Percentiles rank a stretch among this genome's conserved stretches.
Conservation (phyloP, 768 basidiomycete species). For the Kwoniella newhampshirensis region DNA sequence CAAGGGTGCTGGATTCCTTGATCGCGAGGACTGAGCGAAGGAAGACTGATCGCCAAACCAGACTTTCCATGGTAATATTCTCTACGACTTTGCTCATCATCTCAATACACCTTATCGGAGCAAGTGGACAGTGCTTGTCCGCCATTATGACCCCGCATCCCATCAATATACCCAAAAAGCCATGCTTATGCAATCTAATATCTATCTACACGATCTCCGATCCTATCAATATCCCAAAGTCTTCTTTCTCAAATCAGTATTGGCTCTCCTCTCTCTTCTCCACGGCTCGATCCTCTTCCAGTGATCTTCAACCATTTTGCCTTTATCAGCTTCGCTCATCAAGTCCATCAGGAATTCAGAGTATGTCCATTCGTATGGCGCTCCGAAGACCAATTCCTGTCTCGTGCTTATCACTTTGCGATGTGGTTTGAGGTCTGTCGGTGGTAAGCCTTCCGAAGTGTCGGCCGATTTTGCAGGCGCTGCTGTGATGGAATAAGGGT, state of each 20-base stretch:
- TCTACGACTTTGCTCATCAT: too few species aligned
- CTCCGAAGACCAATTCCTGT: conserved; percentile 43
- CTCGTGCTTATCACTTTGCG: conserved; percentile 32
- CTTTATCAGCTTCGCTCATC: conserved; percentile 37
- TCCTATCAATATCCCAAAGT: conserved; percentile 41
- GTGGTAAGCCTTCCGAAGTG: background rate
- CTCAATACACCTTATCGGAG: too few species aligned
- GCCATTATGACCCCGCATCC: too few species aligned
- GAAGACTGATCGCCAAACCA: too few species aligned
- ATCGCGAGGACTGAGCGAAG: conserved; percentile 37
- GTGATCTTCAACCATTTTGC: conserved; percentile 12
- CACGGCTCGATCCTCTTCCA: conserved; percentile 45
- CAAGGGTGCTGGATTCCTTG: conserved; percentile 45
- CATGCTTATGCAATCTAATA: background rate
- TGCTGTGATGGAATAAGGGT: conserved; percentile 30
- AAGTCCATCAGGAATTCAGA: conserved; percentile 45
- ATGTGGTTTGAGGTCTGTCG: conserved; percentile 7
- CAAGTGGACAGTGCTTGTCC: too few species aligned
- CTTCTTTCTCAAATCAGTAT: conserved; percentile 37
- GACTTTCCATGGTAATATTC: too few species aligned
- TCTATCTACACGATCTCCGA: background rate
- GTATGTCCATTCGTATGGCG: conserved; percentile 48
- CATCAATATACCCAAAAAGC: background rate
- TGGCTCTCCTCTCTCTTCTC: conserved; percentile 39
- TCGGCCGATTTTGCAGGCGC: conserved; percentile 1